A percentile compares a stretch with the other conserved stretches of the same genome.
These are phyloP conservation scores for Ogataea pini DNA, from an alignment of 805 yeast genomes.

Conservation along the genomic window DNA sequence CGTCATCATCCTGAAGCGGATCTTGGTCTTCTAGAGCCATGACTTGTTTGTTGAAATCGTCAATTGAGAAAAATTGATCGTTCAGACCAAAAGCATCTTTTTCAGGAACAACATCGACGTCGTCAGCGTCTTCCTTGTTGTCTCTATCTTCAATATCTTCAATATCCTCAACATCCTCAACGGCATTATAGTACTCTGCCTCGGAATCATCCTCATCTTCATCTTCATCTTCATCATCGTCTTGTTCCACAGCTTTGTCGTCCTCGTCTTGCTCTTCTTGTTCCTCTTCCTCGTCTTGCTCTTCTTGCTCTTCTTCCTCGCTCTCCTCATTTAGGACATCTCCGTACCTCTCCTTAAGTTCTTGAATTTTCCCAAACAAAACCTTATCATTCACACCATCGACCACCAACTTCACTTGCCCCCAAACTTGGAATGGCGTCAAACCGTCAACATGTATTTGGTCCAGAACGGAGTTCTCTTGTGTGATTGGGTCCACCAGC, in stretches of 20 bases:
- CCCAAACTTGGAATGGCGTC: conserved; percentile 91
- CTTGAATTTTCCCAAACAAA: conserved; percentile 56
- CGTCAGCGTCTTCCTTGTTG: conserved; percentile 14
- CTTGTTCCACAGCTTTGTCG: conserved; percentile 26
- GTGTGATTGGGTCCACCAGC: conserved; percentile 56
- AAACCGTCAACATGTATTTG: conserved; percentile 82
- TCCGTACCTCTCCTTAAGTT: conserved; percentile 41
- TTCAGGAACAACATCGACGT: conserved; percentile 29
- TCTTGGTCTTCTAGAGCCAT: conserved; percentile 40
- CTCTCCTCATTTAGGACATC: conserved; percentile 24
- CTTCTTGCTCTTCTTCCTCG: conserved; percentile 24
- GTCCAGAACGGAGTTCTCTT: conserved; percentile 62
- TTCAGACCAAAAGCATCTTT: conserved; percentile 68
- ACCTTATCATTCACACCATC: conserved; percentile 74
- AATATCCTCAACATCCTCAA: conserved; percentile 30
- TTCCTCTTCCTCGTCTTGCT: conserved; percentile 17
- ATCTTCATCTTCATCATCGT: conserved; percentile 23
- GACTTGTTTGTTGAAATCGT: conserved; percentile 50
- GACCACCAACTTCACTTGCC: conserved; percentile 81
- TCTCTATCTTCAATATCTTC: conserved; percentile 19
- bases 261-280: conserved; percentile 30
- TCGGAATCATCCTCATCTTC: conserved; percentile 30
- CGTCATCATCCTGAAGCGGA: conserved; percentile 35
- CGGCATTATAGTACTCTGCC: conserved; percentile 27
- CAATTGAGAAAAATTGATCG: conserved; percentile 82